Evolutionary conservation across 257 asterid species (phyloP), one percentile per base, ranked within the genome.

Genomic region (Ilex aquifolium): DNA sequence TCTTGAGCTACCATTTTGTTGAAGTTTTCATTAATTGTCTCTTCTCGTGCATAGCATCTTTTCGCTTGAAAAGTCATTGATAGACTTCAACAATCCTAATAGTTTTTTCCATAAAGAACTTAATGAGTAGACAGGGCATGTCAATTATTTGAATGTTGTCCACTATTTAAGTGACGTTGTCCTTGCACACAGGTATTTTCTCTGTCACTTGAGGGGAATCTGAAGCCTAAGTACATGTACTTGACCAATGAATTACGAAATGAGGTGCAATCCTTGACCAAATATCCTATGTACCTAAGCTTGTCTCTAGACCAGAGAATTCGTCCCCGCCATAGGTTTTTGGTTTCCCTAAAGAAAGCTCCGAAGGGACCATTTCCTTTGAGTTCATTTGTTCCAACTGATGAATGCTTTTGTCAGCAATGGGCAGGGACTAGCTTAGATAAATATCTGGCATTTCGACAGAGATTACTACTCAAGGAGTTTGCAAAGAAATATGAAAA

Each of bases 371-470:
- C 95, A 55, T 91, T 88, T 75, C 98, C 98, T 59, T 80, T 88
- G 83, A 80, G 95, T 72, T 88, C 96, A 61, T 74, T 91, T 32
- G 87, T 91, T 59, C 98, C 95, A 60, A 91, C 92, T 13, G 98
- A 91, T 77, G 95, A 88, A 78, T 63, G 76, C 79, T 91, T 88
- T 74, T 91, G 96, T 78, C 95, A 83, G 84, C 90, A 83, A 75
- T 91, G 96, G 96, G 98, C 97, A 13, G 90, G 92, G 67, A 91
- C 98, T 52, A 91, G 90, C 75, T 53, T 91, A 60, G 96, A 91
- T 60, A 77, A 73, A 74, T 91, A 91, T 79, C 78, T 91, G 21
- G 95, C 83, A 64, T 91, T 91, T 79, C 90, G 95, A 64, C 91
- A 88, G 79, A 83, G 84, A 59, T 72, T 91, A 61, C 85, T 84